Conservation (phyloP, 2,329 filamentous ascomycete genomes). For the Basipetospora chlamydospora region DNA sequence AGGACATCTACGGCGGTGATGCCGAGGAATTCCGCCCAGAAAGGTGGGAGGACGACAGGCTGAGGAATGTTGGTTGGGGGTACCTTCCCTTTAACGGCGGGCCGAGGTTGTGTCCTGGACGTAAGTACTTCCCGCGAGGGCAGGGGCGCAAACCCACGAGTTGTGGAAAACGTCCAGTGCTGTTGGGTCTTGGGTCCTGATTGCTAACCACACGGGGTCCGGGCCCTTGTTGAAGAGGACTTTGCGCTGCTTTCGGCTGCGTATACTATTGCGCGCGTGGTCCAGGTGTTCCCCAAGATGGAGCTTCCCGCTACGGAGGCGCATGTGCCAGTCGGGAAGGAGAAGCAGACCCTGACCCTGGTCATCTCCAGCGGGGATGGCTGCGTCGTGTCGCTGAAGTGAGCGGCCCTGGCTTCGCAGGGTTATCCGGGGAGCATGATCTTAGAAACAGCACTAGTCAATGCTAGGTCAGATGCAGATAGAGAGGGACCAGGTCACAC, state of each 20-base stretch:
- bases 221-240: conserved; percentile 22
- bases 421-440: too few relatives aligned
- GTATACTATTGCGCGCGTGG: conserved; percentile 8
- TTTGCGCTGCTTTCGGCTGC: conserved; percentile 14
- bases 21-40: conserved; percentile 21
- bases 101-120: conserved; percentile 20
- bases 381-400: too few relatives aligned
- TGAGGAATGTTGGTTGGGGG: conserved; percentile 15
- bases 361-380: conserved; percentile 8
- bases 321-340: conserved; percentile 9
- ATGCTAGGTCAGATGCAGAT: too few relatives aligned
- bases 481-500: too few relatives aligned
- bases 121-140: too few relatives aligned
- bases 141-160: too few relatives aligned
- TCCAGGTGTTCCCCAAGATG: conserved; percentile 9
- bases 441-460: too few relatives aligned
- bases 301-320: conserved; percentile 9
- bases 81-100: conserved; percentile 23
- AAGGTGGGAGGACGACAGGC: conserved; percentile 19
- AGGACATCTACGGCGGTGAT: conserved; percentile 21
- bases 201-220: too few relatives aligned
- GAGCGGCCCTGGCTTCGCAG: too few relatives aligned
- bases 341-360: conserved; percentile 12
- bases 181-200: too few relatives aligned
- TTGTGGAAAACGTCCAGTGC: too few relatives aligned